Conservation (phyloP, 768 basidiomycete genomes). For the Xerocomus potaroensis region DNA sequence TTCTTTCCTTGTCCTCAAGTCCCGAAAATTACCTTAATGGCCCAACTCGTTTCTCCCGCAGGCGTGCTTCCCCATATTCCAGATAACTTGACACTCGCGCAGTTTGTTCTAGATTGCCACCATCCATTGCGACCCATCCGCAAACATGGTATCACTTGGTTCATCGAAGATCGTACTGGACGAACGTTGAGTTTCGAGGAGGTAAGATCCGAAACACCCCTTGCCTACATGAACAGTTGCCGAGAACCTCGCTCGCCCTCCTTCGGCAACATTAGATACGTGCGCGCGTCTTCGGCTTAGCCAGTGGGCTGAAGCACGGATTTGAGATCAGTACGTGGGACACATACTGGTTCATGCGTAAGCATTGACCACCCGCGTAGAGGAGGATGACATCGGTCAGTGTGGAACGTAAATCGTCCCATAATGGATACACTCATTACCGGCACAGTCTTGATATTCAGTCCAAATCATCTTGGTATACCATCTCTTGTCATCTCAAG, state of each 20-base stretch:
- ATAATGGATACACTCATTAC: slow-evolving; percentile 4
- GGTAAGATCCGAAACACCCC: slow-evolving; percentile 26
- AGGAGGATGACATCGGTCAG: slow-evolving; percentile 39
- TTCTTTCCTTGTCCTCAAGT: not conserved
- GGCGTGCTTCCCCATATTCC: slow-evolving; percentile 32
- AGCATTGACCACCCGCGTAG: slow-evolving; percentile 17
- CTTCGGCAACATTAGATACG: no score
- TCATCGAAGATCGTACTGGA: slow-evolving; percentile 41
- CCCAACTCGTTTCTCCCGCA: slow-evolving; percentile 28
- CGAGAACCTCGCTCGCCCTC: no score
- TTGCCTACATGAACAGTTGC: no score
- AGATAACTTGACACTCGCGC: slow-evolving; percentile 35
- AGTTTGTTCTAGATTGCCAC: slow-evolving; percentile 36
- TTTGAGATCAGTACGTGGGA: slow-evolving; percentile 32
- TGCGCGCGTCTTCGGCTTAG: slow-evolving; percentile 34
- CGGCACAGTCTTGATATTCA: slow-evolving; percentile 53
- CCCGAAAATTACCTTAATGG: slow-evolving; percentile 12
- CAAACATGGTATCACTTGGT: slow-evolving; percentile 30
- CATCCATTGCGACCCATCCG: slow-evolving; percentile 29
- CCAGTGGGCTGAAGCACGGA: slow-evolving; percentile 34
- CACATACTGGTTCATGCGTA: not conserved
- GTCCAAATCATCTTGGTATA: slow-evolving; percentile 63
- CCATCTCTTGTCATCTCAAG: not conserved
- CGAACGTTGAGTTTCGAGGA: slow-evolving; percentile 34
- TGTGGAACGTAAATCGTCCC: not conserved